Evolutionary conservation across 768 basidiomycete genomes (phyloP).

Genomic region (Hypsizygus marmoreus): DNA sequence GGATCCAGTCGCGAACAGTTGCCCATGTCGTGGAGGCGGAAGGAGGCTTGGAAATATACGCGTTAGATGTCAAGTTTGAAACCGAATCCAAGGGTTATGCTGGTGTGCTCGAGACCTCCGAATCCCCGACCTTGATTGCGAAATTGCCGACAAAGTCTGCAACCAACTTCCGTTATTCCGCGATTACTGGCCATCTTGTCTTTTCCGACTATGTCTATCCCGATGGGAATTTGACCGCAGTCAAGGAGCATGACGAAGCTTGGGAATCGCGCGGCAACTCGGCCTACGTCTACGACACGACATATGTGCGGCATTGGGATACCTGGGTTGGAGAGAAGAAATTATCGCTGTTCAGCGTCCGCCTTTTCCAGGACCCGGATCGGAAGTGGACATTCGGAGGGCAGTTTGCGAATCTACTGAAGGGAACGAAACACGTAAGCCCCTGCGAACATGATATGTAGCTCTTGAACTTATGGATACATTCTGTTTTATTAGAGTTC

Average conservation of each 20-base stretch:
- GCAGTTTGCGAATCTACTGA: conserved; percentile 59
- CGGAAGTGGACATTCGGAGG: conserved; percentile 55
- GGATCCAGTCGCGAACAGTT: conserved; percentile 73
- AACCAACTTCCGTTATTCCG: conserved; percentile 69
- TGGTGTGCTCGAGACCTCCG: conserved; percentile 32
- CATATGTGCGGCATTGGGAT: conserved; percentile 80
- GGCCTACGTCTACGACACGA: conserved; percentile 69
- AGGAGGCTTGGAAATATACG: conserved; percentile 59
- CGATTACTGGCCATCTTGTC: conserved; percentile 60
- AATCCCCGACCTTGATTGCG: conserved; percentile 53
- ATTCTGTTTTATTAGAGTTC: conserved; percentile 43
- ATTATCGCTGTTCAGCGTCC: conserved; percentile 70
- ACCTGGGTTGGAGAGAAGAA: conserved; percentile 74
- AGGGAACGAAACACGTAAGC: conserved; percentile 71
- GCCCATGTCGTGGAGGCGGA: conserved; percentile 64
- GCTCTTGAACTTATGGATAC: not conserved
- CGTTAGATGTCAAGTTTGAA: conserved; percentile 53
- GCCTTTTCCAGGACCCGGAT: conserved; percentile 47
- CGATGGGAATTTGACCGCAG: conserved; percentile 71
- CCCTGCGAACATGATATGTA: too few species aligned
- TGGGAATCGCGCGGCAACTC: conserved; percentile 74
- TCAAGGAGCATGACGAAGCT: conserved; percentile 67
- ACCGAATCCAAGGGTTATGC: conserved; percentile 25
- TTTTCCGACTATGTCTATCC: conserved; percentile 86
- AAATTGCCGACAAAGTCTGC: conserved; percentile 69